phyloP scores from a whole-genome alignment of 148 eudicot genomes.

The Chenopodium quinoa region DNA sequence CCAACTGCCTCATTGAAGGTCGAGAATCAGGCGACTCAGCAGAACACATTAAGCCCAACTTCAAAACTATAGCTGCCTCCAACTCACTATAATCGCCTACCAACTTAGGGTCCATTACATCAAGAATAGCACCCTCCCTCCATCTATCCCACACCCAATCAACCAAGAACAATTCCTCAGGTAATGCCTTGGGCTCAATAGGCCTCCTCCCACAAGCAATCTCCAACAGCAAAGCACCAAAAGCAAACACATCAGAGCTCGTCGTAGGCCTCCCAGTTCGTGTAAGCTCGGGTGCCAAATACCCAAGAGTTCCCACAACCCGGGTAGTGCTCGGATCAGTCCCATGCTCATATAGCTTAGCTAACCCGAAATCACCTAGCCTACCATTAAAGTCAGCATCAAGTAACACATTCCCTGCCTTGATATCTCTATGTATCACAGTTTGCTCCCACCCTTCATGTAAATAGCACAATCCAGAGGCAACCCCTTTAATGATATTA shows the following conservation, averaged over 20 bases:
- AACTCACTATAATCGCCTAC: slow-evolving; percentile 50
- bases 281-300: slow-evolving; percentile 79
- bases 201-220: slow-evolving; percentile 84
- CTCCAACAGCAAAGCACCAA: slow-evolving; percentile 82
- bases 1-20: slow-evolving; percentile 71
- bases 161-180: slow-evolving; percentile 71
- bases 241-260: slow-evolving; percentile 73
- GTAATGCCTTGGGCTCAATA: slow-evolving; percentile 60
- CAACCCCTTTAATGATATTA: slow-evolving; percentile 74
- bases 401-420: slow-evolving; percentile 70
- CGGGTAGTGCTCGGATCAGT: slow-evolving; percentile 62
- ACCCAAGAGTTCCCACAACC: slow-evolving; percentile 88
- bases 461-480: slow-evolving; percentile 61
- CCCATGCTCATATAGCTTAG: slow-evolving; percentile 75
- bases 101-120: slow-evolving; percentile 62
- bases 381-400: slow-evolving; percentile 63
- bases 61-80: slow-evolving; percentile 52
- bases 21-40: slow-evolving; percentile 42
- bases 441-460: slow-evolving; percentile 88
- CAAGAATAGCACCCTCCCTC: slow-evolving; percentile 50
- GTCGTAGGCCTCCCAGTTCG: slow-evolving; percentile 83
- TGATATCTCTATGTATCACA: slow-evolving; percentile 80
- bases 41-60: slow-evolving; percentile 74
- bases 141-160: slow-evolving; percentile 84
- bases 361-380: slow-evolving; percentile 78